Evolutionary conservation across 805 yeast genomes (phyloP), one percentile per base, ranked within the genome.

Genomic region (Kuraishia floccosa): DNA sequence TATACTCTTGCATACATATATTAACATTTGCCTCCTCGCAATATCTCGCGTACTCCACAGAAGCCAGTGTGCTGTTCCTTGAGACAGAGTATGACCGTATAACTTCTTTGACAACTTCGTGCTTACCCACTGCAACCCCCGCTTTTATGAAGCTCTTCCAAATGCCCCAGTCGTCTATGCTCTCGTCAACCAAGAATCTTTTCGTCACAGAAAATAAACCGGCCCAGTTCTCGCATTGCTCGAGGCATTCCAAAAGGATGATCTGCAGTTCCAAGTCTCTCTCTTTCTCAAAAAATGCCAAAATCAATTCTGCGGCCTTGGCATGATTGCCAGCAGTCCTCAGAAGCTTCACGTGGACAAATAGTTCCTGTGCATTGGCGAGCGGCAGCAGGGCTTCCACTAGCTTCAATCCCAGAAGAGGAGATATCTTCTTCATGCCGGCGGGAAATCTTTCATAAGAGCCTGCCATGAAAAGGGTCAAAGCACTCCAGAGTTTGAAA

Each of bases 101-200:
- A n/a, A 56, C 39, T 2, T 39, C 26, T 1, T 38, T 10, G 1
- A 67, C 49, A 3, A 58, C 63, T 8, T 52, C 52, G 2, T 53
- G 30, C 32, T 50, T 42, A 9, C 43, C 52, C 15, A 65, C 39
- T 17, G 62, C 41, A 13, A 46, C 42, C 1, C 65, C 62, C 3
- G 86, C 56, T 27, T 59, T 54, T 14, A 72, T 62, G 30, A 68
- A 51, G 12, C 60, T 55, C 39, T 73, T 68, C 83, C 93, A 84
- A 24, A 85, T 72, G 34, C 71, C 68, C 61, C 72, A 87, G 49
- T 86, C 94, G 49, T 87, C 85, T 33, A 80, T 65, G 7, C 60
- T 49, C 16, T 65, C 54, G 4, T 54, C 57, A 12, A 63, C 55
- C 21, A 85, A 48, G 10, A 72, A 58, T 4, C 43, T 36, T 4